Evolutionary conservation across 1,139 yeast genomes (phyloP).

Genomic region (Debaryomyces udenii): DNA sequence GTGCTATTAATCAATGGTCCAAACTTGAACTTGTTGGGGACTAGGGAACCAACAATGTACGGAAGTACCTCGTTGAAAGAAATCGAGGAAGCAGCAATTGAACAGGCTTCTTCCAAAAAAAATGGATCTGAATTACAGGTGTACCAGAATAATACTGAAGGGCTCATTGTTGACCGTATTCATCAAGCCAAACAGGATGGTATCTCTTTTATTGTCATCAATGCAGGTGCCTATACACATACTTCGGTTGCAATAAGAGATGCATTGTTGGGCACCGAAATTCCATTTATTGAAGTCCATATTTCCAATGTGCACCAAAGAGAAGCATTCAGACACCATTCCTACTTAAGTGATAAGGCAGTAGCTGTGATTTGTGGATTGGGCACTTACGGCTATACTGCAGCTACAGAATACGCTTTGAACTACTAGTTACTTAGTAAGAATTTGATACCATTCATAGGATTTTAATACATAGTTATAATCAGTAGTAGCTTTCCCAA

Average conservation of each 20-base stretch:
- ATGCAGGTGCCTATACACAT: conserved; percentile 57
- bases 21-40: conserved; percentile 49
- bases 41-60: conserved; percentile 54
- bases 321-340: conserved; percentile 53
- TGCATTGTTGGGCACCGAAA: conserved; percentile 49
- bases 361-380: conserved; percentile 51
- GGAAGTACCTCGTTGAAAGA: conserved; percentile 48
- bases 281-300: conserved; percentile 53
- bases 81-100: conserved; percentile 41
- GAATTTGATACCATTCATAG: no score
- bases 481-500: no score
- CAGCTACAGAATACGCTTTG: conserved; percentile 48
- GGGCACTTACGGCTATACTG: conserved; percentile 53
- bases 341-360: conserved; percentile 51
- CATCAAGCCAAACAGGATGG: conserved; percentile 47
- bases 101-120: conserved; percentile 35
- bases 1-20: conserved; percentile 52
- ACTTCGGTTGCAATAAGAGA: conserved; percentile 54
- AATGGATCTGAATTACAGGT: conserved; percentile 34
- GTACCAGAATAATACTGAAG: conserved; percentile 50
- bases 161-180: conserved; percentile 48
- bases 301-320: conserved; percentile 54
- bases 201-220: conserved; percentile 45
- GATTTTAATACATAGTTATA: no score
- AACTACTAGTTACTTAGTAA: neutral